Evolutionary conservation across 2,329 filamentous ascomycete genomes (phyloP), one percentile per base, ranked within the genome.

Genomic region (Neurospora crassa): DNA sequence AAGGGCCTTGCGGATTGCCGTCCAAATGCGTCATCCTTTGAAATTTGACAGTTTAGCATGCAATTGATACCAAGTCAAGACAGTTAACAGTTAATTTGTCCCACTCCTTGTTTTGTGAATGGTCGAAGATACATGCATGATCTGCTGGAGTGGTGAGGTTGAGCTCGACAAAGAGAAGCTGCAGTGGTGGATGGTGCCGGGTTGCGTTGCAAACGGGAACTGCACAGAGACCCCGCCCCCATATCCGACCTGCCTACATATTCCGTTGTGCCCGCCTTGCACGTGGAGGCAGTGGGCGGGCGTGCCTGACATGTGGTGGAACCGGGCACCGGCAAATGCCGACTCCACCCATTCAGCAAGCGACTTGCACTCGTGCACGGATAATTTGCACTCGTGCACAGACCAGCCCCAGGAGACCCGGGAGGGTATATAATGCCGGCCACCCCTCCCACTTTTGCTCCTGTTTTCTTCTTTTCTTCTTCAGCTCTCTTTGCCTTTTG

Each of bases 1-100:
- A 90, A 78, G 91, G 92, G 0, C 91, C 91, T 67, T 96, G 93
- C 79, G 92, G 93, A 29, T 82, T 96, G 76, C 92, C 93, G 41
- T 82, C 84, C 69, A 94, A 94, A 78, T 96, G 92, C 81, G 82
- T 83, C 67, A 88, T 96, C 76, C 82, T 89, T 78, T 93, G 82
- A 83, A n/a, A n/a, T 37, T 63, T 63, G 53, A 34, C 29, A 37
- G 53, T 63, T 63, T 63, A 63, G 53, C 53, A 37, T 63, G 29
- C 53, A 34, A 63, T 34, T 63, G 53, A 63, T 63, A 63, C 53
- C 53, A 63, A 63, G 16, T 37, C 16, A 37, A 63, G 5, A 24
- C 5, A 59, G 47, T 59, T 8, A 8, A 45, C 29, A 29, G 6
- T 18, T 16, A 37, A 34, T 37, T 16, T 10, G 29, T 34, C 29